Percentiles rank a stretch among this genome's conserved stretches.
Conservation (phyloP, 805 yeast genomes). For the Yarrowia sp. region DNA sequence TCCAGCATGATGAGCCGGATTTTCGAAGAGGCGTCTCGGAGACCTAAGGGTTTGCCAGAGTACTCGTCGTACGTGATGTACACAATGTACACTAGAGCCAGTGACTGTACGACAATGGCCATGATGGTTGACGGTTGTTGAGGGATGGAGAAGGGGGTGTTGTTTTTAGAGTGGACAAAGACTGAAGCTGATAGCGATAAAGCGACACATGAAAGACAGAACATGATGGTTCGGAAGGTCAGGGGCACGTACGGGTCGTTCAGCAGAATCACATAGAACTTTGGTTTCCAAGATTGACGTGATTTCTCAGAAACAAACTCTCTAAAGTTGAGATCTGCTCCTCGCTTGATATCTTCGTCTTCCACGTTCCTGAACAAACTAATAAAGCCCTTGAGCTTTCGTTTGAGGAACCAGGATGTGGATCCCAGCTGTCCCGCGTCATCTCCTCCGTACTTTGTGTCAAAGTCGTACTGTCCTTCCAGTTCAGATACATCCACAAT, state of each 20-base stretch:
- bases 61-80: slow-evolving; percentile 91
- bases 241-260: slow-evolving; percentile 81
- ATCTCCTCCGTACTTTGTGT: slow-evolving; percentile 21
- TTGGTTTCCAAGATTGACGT: slow-evolving; percentile 50
- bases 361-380: neutral
- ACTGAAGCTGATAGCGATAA: slow-evolving; percentile 66
- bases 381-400: slow-evolving; percentile 16
- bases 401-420: slow-evolving; percentile 7
- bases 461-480: slow-evolving; percentile 22
- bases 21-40: slow-evolving; percentile 81
- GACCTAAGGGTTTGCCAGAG: slow-evolving; percentile 85
- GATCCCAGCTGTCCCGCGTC: neutral
- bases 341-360: neutral
- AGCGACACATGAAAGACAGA: slow-evolving; percentile 61
- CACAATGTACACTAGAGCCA: slow-evolving; percentile 71
- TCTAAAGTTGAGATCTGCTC: slow-evolving; percentile 17
- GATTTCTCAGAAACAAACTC: slow-evolving; percentile 35
- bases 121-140: slow-evolving; percentile 90
- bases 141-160: slow-evolving; percentile 41
- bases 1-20: slow-evolving; percentile 79
- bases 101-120: slow-evolving; percentile 82
- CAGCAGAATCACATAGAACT: slow-evolving; percentile 56
- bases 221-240: slow-evolving; percentile 60
- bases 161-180: slow-evolving; percentile 40
- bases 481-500: slow-evolving; percentile 20